phyloP scores from a whole-genome alignment of 345 rosid species.

The Citrus australasica region DNA sequence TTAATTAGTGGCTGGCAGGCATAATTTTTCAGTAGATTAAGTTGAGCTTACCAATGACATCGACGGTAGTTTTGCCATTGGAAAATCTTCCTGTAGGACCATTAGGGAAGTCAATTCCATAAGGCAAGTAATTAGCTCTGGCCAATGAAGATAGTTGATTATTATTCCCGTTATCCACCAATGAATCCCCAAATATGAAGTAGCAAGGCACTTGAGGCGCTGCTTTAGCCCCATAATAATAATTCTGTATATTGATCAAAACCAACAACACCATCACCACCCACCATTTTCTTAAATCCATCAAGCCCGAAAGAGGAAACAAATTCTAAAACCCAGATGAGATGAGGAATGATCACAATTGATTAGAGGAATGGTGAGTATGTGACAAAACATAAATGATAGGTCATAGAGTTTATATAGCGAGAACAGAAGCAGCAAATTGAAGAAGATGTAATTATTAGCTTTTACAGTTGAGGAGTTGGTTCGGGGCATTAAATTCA shows the following conservation, averaged over 20 bases:
- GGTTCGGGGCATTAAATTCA: slow-evolving; percentile 29
- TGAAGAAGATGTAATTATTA: not conserved
- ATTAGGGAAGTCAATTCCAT: slow-evolving; percentile 69
- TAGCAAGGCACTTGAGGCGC: slow-evolving; percentile 74
- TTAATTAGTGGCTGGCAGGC: not conserved
- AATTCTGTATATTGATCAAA: not conserved
- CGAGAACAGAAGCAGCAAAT: not conserved
- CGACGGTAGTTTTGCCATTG: slow-evolving; percentile 79
- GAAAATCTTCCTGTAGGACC: slow-evolving; percentile 83
- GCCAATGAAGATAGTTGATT: slow-evolving; percentile 65
- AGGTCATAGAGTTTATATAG: slow-evolving; percentile 19
- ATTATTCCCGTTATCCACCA: slow-evolving; percentile 93
- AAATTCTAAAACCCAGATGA: not conserved
- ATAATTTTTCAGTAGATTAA: not conserved
- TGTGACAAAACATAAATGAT: slow-evolving; percentile 18
- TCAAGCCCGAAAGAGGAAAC: not conserved
- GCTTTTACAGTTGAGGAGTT: slow-evolving; percentile 25
- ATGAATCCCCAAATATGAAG: slow-evolving; percentile 86
- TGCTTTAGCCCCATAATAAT: slow-evolving; percentile 22
- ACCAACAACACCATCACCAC: slow-evolving; percentile 14
- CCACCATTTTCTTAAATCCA: slow-evolving; percentile 33
- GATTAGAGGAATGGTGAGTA: not conserved
- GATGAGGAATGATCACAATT: not conserved
- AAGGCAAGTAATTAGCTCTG: slow-evolving; percentile 70
- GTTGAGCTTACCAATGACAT: slow-evolving; percentile 48